Evolutionary conservation across 208 protist species (phyloP).

Genomic region (Leishmania aethiopica): DNA sequence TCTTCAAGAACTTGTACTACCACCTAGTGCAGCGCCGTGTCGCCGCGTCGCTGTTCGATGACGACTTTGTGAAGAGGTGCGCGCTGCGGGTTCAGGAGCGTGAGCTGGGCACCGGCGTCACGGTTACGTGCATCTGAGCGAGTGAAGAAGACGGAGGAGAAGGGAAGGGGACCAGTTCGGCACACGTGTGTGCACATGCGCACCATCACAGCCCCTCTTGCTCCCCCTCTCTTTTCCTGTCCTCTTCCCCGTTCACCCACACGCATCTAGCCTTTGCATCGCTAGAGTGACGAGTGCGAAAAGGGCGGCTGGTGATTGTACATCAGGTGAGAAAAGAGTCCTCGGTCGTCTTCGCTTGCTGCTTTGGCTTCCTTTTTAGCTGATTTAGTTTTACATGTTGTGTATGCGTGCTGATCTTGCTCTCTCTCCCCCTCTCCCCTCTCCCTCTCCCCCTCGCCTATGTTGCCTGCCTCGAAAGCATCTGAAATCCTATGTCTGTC

Average conservation of each 20-base stretch:
- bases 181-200: background rate
- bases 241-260: background rate
- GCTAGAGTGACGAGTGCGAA: background rate
- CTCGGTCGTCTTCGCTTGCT: background rate
- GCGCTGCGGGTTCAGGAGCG: conserved; percentile 38
- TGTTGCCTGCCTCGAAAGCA: background rate
- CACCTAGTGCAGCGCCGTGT: conserved; percentile 44
- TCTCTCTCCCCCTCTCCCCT: background rate
- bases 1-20: conserved; percentile 57
- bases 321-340: background rate
- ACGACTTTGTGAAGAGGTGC: conserved; percentile 76
- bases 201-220: background rate
- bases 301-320: background rate
- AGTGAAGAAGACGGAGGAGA: background rate
- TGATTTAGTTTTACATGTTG: background rate
- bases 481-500: background rate
- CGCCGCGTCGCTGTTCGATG: conserved; percentile 57
- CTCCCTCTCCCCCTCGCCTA: background rate
- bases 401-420: background rate
- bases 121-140: conserved; percentile 33
- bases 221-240: background rate
- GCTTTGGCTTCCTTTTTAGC: background rate
- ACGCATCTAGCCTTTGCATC: background rate
- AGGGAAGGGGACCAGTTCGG: background rate
- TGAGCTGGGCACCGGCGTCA: conserved; percentile 35